A percentile compares a stretch with the other conserved stretches of the same genome.
These are phyloP conservation scores for Gliomastix tumulicola DNA, from an alignment of 2,329 filamentous ascomycete genomes.

Conservation along the genomic window DNA sequence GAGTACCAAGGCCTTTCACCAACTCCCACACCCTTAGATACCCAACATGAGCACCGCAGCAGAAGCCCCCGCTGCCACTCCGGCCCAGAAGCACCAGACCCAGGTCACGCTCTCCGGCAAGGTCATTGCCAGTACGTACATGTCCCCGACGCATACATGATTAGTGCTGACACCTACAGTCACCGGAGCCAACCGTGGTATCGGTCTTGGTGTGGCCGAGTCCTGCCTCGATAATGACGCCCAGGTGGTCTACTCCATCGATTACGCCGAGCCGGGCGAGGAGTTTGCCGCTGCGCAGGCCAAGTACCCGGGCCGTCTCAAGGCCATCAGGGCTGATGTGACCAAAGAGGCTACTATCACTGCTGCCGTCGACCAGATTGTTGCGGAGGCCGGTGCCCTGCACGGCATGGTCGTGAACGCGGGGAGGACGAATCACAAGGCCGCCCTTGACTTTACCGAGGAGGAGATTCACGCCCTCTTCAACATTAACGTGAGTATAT, in stretches of 20 bases:
- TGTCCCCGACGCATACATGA: no score
- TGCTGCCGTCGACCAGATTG: conserved; percentile 33
- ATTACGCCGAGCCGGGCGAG: conserved; percentile 7
- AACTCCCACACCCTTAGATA: no score
- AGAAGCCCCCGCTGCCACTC: no score
- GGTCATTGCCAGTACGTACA: neutral
- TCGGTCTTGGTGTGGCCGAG: conserved; percentile 3
- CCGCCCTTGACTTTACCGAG: conserved; percentile 33
- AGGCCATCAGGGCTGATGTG: conserved; percentile 34
- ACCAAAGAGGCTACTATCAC: conserved; percentile 36
- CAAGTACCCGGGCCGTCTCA: conserved; percentile 27
- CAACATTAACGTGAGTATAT: conserved; percentile 9
- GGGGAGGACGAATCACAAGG: conserved; percentile 41
- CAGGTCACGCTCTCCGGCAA: neutral
- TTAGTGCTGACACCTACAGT: no score
- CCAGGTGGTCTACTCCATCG: conserved; percentile 7
- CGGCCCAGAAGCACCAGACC: neutral
- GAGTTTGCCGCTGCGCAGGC: conserved; percentile 7
- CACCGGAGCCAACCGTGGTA: conserved; percentile 2
- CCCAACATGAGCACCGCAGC: no score
- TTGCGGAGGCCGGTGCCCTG: conserved; percentile 31
- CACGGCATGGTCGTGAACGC: conserved; percentile 45
- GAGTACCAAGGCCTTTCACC: no score
- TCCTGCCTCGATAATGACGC: conserved; percentile 4
- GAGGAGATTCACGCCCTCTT: conserved; percentile 15